Evolutionary conservation across 2,329 filamentous ascomycete genomes (phyloP).

Genomic region (Penicillium janthinellum): DNA sequence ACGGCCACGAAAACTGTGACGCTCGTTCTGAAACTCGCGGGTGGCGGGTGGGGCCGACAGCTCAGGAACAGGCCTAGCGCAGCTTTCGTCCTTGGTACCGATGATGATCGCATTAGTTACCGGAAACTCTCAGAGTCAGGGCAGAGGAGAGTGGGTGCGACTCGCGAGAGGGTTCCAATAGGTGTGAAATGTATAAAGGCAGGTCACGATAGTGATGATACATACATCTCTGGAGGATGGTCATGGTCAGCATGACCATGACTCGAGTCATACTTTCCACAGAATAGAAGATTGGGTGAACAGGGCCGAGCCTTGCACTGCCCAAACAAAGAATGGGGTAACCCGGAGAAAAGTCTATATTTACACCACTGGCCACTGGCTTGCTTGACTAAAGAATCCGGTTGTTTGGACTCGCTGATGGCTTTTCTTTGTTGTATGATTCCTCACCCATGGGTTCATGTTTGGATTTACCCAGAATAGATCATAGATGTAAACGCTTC

Average conservation of each 20-base stretch:
- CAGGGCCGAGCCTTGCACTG: not conserved
- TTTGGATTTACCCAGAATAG: not conserved
- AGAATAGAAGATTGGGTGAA: not conserved
- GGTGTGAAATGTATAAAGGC: not conserved
- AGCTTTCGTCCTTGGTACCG: conserved; percentile 19
- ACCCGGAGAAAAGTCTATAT: not conserved
- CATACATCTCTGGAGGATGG: not conserved
- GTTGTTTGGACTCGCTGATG: not conserved
- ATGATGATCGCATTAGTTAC: conserved; percentile 16
- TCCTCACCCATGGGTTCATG: not conserved
- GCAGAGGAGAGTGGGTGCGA: not conserved
- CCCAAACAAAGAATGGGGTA: not conserved
- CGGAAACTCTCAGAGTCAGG: too few relatives aligned
- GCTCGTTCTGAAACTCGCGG: conserved; percentile 14
- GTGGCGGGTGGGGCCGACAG: conserved; percentile 16
- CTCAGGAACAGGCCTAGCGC: conserved; percentile 38
- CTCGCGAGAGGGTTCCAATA: not conserved
- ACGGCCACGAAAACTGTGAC: not conserved
- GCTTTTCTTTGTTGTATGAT: not conserved
- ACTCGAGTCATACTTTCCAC: not conserved
- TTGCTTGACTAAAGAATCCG: not conserved
- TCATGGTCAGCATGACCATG: not conserved
- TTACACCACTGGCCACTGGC: not conserved
- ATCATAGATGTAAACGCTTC: too few relatives aligned
- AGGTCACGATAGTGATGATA: too few relatives aligned